Conservation (phyloP, 768 basidiomycete genomes). For the Megacollybia marginata region DNA sequence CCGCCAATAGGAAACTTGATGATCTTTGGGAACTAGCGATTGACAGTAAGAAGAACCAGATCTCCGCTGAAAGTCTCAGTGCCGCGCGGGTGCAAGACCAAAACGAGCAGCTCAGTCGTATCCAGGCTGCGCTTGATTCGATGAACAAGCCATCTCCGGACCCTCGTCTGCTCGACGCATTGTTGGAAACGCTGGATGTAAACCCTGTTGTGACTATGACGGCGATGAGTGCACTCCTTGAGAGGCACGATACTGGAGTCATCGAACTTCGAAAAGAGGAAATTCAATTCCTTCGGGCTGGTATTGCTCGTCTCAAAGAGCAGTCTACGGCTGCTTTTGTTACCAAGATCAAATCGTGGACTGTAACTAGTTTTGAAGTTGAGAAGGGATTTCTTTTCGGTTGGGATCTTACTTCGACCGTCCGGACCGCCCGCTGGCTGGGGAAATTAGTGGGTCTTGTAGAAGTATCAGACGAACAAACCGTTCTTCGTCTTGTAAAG, state of each 20-base stretch:
- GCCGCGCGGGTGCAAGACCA: too few relatives aligned
- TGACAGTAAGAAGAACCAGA: too few relatives aligned
- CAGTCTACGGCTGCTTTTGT: background rate
- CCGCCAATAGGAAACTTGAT: too few relatives aligned
- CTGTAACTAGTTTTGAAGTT: conserved; percentile 1
- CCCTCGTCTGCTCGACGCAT: background rate
- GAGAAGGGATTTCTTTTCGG: conserved; percentile 1
- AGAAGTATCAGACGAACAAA: conserved; percentile 2
- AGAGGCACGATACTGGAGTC: conserved; percentile 1
- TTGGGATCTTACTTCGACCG: background rate
- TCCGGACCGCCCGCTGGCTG: conserved; percentile 1
- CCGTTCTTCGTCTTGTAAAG: background rate
- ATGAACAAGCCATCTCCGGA: background rate
- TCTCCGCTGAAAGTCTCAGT: too few relatives aligned
- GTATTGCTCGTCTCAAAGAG: conserved; percentile 1
- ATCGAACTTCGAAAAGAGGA: background rate
- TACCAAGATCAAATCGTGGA: conserved; percentile 2
- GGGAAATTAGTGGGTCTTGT: conserved; percentile 2
- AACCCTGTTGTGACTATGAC: conserved; percentile 1
- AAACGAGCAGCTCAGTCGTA: too few relatives aligned
- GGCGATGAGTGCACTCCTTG: conserved; percentile 1
- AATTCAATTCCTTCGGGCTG: conserved; percentile 1
- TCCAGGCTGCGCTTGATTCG: too few relatives aligned
- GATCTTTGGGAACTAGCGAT: too few relatives aligned
- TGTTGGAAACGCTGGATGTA: conserved; percentile 1